Evolutionary conservation across 2,329 filamentous ascomycete genomes (phyloP).

Genomic region (Aureobasidium mangrovei): DNA sequence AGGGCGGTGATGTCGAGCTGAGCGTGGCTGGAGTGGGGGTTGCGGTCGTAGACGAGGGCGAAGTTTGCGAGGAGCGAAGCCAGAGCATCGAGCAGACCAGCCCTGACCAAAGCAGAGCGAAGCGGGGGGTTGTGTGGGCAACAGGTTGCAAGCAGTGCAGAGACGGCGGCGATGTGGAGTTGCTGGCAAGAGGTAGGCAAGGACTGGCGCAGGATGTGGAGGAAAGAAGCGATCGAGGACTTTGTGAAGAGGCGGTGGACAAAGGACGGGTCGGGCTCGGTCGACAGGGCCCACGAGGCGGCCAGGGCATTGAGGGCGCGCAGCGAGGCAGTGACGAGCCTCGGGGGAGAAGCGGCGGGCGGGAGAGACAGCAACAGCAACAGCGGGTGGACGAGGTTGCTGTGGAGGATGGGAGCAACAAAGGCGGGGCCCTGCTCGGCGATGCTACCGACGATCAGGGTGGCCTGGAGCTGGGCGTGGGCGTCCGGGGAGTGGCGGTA

Average conservation of each 20-base stretch:
- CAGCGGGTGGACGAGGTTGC: slow-evolving; percentile 12
- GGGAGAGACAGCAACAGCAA: slow-evolving; percentile 6
- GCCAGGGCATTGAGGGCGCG: slow-evolving; percentile 64
- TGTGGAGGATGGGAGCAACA: slow-evolving; percentile 16
- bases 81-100: slow-evolving; percentile 69
- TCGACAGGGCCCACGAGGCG: slow-evolving; percentile 42
- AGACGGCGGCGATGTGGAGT: slow-evolving; percentile 53
- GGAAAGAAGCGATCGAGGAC: slow-evolving; percentile 52
- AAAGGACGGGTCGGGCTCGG: slow-evolving; percentile 10
- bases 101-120: slow-evolving; percentile 51
- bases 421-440: slow-evolving; percentile 56
- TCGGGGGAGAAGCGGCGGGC: slow-evolving; percentile 52
- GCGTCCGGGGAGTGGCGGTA: slow-evolving; percentile 48
- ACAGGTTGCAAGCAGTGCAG: slow-evolving; percentile 54
- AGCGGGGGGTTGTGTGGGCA: slow-evolving; percentile 27
- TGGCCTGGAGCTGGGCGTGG: slow-evolving; percentile 63
- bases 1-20: slow-evolving; percentile 53
- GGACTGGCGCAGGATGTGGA: slow-evolving; percentile 53
- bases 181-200: slow-evolving; percentile 46
- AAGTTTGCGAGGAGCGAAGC: slow-evolving; percentile 55
- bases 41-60: slow-evolving; percentile 16
- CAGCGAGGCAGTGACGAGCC: slow-evolving; percentile 64
- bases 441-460: slow-evolving; percentile 76
- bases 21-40: slow-evolving; percentile 39
- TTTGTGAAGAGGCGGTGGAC: slow-evolving; percentile 49